Base-by-base conservation (phyloP, 2,329 filamentous ascomycete species). In the Aspergillus latus region DNA sequence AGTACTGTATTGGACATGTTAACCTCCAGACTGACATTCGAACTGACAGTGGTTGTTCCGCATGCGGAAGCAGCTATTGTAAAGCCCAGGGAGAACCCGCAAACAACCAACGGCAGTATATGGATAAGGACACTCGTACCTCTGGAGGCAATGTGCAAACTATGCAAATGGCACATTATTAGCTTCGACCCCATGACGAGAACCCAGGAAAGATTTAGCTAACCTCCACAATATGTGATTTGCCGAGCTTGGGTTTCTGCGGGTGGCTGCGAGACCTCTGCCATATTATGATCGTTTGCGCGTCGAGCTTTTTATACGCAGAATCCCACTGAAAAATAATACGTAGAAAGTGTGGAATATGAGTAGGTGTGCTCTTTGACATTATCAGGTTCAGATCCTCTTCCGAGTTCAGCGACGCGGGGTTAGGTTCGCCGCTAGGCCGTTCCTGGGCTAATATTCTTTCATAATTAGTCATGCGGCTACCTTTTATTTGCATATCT, bases 71-170 rank as follows among this genome's bases (percentile, higher is more conserved):
- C 15, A 9, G 21, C 26, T 28, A 21, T 28, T 15, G 4, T 30
- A 44, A 15, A 6, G 16, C 43, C 28, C 29, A n/a, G 44, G 40
- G 48, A 36, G 15, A 36, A 34, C 40, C 30, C 15, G 39, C 34
- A 37, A 13, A 32, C 43, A 16, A 42, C 11, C 21, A 68, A 52
- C 53, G 34, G 30, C 49, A 32, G 69, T 59, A 59, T 52, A 58
- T 58, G 66, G 50, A 63, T 69, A 42, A 77, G 21, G 47, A 8
- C 21, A 39, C 6, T 51, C 79, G 73, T 85, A 87, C 84, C 83
- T 88, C 85, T 66, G 84, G 84, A 59, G 85, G 85, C 62, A 88
- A 74, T 62, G 80, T 81, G 77, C 85, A 88, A 59, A 88, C 84
- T 86, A 50, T 45, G 28, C 21, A 49, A 43, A 32, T 39, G 11